Base-by-base conservation (phyloP, 2,329 filamentous ascomycete genomes). In the Epichloe baconii region DNA sequence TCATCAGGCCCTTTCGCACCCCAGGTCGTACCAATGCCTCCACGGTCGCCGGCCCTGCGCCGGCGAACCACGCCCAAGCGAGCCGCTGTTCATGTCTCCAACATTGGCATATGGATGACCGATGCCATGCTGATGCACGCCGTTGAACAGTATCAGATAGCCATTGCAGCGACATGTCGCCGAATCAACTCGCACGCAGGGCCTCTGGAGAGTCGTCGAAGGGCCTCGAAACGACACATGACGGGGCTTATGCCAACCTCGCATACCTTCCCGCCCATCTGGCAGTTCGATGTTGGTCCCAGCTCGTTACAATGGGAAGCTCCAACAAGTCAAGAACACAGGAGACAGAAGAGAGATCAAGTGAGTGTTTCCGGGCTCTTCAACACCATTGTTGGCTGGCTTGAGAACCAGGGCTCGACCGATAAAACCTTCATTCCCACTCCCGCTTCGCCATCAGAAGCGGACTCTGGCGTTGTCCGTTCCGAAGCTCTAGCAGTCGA, bases 221-320 rank as follows among this genome's bases (percentile, higher is more conserved):
- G 77, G 6, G 58, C 74, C 19, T 75, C 76, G 37, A 78, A 71
- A 60, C 71, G 78, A 51, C 72, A 71, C 48, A 77, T 80, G 69
- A 75, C 72, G 19, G 76, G 71, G 48, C 62, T 77, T 52, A 65
- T 74, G 50, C 68, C 72, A 26, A 60, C 66, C 8, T 61, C 69
- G 21, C 59, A 61, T 4, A 57, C 65, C 7, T 65, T 64, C 17
- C 62, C 68, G 15, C 67, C 71, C 2, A 60, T 67, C 6, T 80
- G 76, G 77, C 68, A 70, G 0, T 67, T 77, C 44, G 66, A 71
- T 12, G 65, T 70, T 23, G 62, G 71, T 1, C 61, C 70, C 5
- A 69, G 73, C 48, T 60, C 76, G 49, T 77, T 75, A 74, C 66
- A 68, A 45, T 81, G 78, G 78, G 63, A 71, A 38, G 67, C 77